Base-by-base conservation (phyloP, 371 early-diverging fungal species). In the Saksenaea oblongispora region DNA sequence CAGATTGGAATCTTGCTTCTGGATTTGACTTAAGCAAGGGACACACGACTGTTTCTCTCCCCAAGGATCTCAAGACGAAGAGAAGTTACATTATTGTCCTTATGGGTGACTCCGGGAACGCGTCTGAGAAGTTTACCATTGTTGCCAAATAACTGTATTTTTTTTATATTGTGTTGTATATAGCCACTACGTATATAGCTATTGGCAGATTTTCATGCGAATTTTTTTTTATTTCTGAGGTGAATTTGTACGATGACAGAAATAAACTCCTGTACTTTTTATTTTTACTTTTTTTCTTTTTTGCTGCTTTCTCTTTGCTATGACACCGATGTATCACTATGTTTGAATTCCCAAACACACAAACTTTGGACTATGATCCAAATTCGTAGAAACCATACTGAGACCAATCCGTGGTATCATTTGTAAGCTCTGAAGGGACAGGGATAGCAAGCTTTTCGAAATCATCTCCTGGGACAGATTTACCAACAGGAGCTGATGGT, bases 91-190 rank as follows among this genome's bases (percentile, higher is more conserved):
- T 81, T 54, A 62, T 81, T 31, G 74, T 81, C 14, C 65, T 81
- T 14, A 70, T 81, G 67, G 82, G 82, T 34, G 69, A 81, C 28
- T 78, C 79, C 44, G 82, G 82, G 36, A 81, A 81, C 34, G 75
- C 76, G 22, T 81, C 82, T n/a, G 69, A 70, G 5, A 41, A 65
- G 59, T 81, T 81, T 41, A 70, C 68, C 9, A 78, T 81, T 59
- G 64, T 22, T 36, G 22, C 14, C 2, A 26, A 15, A 1, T 39
- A 15, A 44, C 9, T 18, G 22, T 47, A 22, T 7, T 47, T n/a
- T 5, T 11, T 22, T 47, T n/a, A n/a, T n/a, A 31, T 31, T 31
- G 31, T 31, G 31, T 31, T 31, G 31, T 31, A 31, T 31, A 31
- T 31, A 31, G 31, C 31, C 31, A 31, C 2, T 31, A 4, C 31